Percentiles rank a stretch among this genome's conserved stretches.
Conservation (phyloP, 306 rosid species). For the Fagus crenata region DNA sequence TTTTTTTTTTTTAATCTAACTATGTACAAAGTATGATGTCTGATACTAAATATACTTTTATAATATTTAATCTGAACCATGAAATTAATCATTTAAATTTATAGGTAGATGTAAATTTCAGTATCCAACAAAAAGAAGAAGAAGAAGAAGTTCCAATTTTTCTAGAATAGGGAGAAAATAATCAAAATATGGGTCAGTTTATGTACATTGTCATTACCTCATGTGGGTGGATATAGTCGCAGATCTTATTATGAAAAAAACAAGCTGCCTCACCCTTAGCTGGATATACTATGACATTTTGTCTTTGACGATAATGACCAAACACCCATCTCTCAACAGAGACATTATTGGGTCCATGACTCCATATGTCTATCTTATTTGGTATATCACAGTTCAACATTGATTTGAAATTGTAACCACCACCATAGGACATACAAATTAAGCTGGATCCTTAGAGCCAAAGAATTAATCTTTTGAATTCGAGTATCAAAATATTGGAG, state of each 20-base stretch:
- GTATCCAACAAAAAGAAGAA: too few species aligned
- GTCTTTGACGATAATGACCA: conserved; percentile 45
- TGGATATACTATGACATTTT: conserved; percentile 45
- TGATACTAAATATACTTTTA: too few species aligned
- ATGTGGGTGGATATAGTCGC: conserved; percentile 32
- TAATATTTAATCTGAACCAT: too few species aligned
- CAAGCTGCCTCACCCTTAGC: conserved; percentile 38
- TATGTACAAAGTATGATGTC: too few species aligned
- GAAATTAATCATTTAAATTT: too few species aligned
- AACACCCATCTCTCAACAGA: conserved; percentile 24
- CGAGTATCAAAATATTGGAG: neutral
- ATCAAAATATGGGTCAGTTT: too few species aligned
- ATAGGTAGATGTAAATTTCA: too few species aligned
- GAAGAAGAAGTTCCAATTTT: too few species aligned
- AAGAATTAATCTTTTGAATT: neutral
- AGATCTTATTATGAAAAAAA: conserved; percentile 17
- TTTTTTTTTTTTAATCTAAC: too few species aligned
- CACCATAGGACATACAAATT: conserved; percentile 36
- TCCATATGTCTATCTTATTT: neutral
- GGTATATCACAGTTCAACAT: conserved; percentile 15
- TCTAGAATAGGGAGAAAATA: neutral
- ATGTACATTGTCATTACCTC: neutral
- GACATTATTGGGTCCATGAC: conserved; percentile 39
- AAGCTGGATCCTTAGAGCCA: conserved; percentile 6
- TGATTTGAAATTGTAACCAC: conserved; percentile 56